These are phyloP conservation scores for Hypoxylon crocopeplum DNA, from an alignment of 495 filamentous ascomycete species.

Conservation along the genomic window DNA sequence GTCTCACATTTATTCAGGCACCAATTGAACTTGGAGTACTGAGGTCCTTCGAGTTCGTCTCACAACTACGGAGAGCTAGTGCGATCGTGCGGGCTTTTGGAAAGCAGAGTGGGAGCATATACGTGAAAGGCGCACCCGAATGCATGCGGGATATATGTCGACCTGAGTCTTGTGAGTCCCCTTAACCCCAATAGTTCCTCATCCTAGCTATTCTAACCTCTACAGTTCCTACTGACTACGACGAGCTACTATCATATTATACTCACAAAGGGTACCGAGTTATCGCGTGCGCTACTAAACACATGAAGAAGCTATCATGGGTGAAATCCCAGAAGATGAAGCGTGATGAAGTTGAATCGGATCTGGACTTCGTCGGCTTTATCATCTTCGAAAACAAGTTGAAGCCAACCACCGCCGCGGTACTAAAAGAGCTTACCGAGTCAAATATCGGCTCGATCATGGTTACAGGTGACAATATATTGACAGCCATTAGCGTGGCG, in stretches of 20 bases:
- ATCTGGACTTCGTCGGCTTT: conserved; percentile 88
- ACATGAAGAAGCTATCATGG: conserved; percentile 86
- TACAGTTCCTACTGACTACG: conserved; percentile 86
- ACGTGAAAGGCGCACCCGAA: conserved; percentile 97
- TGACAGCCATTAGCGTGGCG: conserved; percentile 96
- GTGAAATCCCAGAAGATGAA: conserved; percentile 93
- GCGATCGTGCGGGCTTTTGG: conserved; percentile 90
- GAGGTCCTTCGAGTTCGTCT: conserved; percentile 94
- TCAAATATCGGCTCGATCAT: conserved; percentile 92
- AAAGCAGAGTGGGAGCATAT: conserved; percentile 77
- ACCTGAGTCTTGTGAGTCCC: conserved; percentile 73
- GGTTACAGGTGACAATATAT: conserved; percentile 98
- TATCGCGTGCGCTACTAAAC: conserved; percentile 94
- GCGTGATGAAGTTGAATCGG: conserved; percentile 79
- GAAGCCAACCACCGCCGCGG: conserved; percentile 78
- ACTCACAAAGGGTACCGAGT: conserved; percentile 96
- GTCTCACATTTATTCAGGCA: conserved; percentile 31
- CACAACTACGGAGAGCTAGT: conserved; percentile 90
- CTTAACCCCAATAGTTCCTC: neutral
- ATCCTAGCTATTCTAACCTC: conserved; percentile 17
- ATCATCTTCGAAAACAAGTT: conserved; percentile 99
- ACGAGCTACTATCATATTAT: conserved; percentile 85
- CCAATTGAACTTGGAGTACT: conserved; percentile 83
- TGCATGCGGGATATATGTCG: conserved; percentile 92
- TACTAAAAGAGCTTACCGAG: conserved; percentile 81